These are phyloP conservation scores for Xylaria telfairii DNA, from an alignment of 495 filamentous ascomycete genomes.

Conservation along the genomic window DNA sequence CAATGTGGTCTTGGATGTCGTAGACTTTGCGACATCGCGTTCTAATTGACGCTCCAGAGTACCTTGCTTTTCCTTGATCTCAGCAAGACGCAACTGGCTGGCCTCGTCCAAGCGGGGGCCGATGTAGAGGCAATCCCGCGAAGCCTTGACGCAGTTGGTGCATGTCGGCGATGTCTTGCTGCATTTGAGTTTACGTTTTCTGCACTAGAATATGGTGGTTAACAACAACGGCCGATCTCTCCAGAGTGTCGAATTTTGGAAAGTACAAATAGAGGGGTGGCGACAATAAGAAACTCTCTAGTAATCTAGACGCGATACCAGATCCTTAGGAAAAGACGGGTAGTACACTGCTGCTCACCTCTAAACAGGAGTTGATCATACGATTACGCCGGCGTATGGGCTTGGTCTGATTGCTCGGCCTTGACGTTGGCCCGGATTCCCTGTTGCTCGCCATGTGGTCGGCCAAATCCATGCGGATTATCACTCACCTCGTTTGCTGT, in stretches of 20 bases:
- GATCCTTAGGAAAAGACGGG: background rate
- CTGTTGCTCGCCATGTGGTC: constrained; percentile 21
- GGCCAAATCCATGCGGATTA: constrained; percentile 17
- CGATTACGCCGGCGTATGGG: constrained; percentile 69
- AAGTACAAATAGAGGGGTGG: background rate
- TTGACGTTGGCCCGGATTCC: constrained; percentile 34
- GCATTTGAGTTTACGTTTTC: constrained; percentile 80
- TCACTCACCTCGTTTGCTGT: background rate
- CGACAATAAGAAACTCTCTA: background rate
- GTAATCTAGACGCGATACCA: background rate
- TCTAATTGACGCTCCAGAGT: constrained; percentile 66
- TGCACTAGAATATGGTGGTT: constrained; percentile 55
- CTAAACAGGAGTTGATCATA: constrained; percentile 69
- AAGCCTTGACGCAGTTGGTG: constrained; percentile 68
- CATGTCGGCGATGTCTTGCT: constrained; percentile 73
- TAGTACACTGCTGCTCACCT: constrained; percentile 32
- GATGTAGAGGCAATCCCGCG: constrained; percentile 69
- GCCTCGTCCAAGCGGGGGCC: constrained; percentile 65
- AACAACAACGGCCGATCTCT: background rate
- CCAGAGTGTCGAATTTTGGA: background rate
- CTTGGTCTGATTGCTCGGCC: constrained; percentile 37
- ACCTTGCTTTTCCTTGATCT: constrained; percentile 75
- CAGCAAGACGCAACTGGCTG: constrained; percentile 64
- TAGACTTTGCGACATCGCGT: constrained; percentile 54
- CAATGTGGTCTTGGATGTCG: constrained; percentile 32